Evolutionary conservation across 495 filamentous ascomycete species (phyloP).

Genomic region (Mytilinidion resinicola): DNA sequence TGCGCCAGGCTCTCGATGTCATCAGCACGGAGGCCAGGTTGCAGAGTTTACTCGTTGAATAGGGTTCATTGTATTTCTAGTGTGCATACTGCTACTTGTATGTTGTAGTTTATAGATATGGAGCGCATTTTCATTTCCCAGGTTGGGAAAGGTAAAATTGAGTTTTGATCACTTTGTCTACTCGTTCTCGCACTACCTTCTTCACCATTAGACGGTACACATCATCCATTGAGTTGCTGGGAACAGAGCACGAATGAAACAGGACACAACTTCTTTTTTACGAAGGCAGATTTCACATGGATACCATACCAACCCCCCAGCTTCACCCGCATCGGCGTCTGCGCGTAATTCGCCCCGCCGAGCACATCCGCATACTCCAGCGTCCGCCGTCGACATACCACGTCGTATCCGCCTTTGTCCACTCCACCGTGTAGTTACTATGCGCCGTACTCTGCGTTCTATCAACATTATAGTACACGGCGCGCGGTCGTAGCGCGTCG

Average conservation of each 20-base stretch:
- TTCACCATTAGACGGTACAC: too few species aligned
- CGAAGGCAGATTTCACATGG: too few species aligned
- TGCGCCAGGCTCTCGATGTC: conserved; percentile 91
- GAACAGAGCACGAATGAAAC: too few species aligned
- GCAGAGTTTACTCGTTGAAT: conserved; percentile 41
- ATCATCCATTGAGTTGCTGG: too few species aligned
- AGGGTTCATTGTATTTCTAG: conserved; percentile 1
- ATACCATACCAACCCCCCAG: too few species aligned
- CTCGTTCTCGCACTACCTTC: too few species aligned
- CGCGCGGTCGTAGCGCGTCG: background rate
- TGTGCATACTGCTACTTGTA: background rate
- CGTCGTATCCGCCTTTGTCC: background rate
- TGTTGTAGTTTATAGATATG: background rate
- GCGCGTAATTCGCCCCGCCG: conserved; percentile 8
- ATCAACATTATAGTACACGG: background rate
- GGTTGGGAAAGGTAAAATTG: too few species aligned
- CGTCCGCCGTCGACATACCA: conserved; percentile 6
- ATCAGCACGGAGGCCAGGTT: conserved; percentile 42
- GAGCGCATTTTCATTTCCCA: background rate
- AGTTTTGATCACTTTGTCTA: too few species aligned
- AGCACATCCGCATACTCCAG: conserved; percentile 6
- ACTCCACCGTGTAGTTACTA: conserved; percentile 8
- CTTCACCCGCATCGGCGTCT: conserved; percentile 13
- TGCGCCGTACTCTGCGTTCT: background rate
- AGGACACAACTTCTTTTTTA: too few species aligned